Evolutionary conservation across 768 basidiomycete species (phyloP), one percentile per base, ranked within the genome.

Genomic region (Naganishia randhawae): DNA sequence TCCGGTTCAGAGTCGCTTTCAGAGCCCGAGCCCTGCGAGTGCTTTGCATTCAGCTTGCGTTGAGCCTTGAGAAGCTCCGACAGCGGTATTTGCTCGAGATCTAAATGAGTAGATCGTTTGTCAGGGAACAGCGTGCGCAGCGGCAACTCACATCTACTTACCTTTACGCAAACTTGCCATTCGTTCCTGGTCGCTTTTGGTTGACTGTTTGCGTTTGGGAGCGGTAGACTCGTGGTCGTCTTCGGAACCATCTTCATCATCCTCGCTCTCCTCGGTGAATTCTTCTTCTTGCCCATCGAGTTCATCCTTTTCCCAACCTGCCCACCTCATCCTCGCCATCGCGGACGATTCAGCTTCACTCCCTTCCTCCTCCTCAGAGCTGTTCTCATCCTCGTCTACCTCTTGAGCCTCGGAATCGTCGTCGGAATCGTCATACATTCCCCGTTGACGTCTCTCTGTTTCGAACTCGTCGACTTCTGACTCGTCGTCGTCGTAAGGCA

Each of bases 1-100:
- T 53, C 63, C 54, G 57, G 32, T 9, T 64, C 53, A 14, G 53
- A 42, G 41, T 67, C 63, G 13, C 32, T 65, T 13, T 68, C 65
- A 19, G 67, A 31, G 32, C 42, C 61, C 33, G 50, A 54, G 19
- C 29, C 45, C 64, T 65, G 10, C 33, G 48, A n/a, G 33, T 50
- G 42, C 29, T 65, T 67, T 10, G 41, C 33, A 22, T 32, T 19
- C 10, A 90, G 81, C 35, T 84, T 80, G 42, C 81, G 81, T 70
- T 87, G 88, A n/a, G 88, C 88, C 71, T 82, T 86, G 25, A 86
- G 83, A 25, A 89, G 81, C 6, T 86, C 81, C 5, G 87, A 87
- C 16, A 90, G 83, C 0, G 89, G 86, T 31, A 91, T 71, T 37
- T 82, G 77, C 25, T 85, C 84, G 50, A 89, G 79, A 74, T 86